Evolutionary conservation across 208 protist genomes (phyloP), one percentile per base, ranked within the genome.

Genomic region (Acanthamoeba quina): DNA sequence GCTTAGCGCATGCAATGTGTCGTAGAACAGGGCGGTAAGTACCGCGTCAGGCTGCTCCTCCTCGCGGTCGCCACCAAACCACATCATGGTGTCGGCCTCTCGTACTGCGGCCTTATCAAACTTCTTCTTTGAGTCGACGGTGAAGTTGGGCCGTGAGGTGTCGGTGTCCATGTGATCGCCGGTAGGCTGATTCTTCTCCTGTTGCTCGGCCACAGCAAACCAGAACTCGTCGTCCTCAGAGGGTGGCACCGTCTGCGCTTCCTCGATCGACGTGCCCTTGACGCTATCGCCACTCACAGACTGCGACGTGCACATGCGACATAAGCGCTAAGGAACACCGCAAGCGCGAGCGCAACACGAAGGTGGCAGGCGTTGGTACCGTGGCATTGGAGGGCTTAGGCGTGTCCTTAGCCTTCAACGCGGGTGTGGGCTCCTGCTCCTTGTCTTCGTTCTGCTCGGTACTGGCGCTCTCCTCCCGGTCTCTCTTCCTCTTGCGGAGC

Each of bases 1-100:
- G 78, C 21, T 86, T 80, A 80, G 78, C 17, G 21, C 54, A 56
- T 58, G 54, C 54, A 58, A 17, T 24, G 19, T 21, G 19, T 58
- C 17, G 54, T 17, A 21, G 13, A 58, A 58, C 54, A 58, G 44
- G 44, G 44, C 11, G 11, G 29, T 72, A 76, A 5, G 13, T 80
- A 52, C 72, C 26, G 72, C n/a, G 19, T 89, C 58, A 29, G 29
- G n/a, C 24, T 64, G 47, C 6, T n/a, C 29, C 21, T 47, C 54
- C 24, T 89, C 82, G 49, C 26, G 58, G 26, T 89, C 54, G 82
- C 82, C 49, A 49, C 58, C 82, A 26, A 66, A 66, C 54, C 82
- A 89, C 37, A 80, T 44, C 72, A 80, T 80, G 19, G 72, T n/a
- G 72, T 80, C 72, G 34, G 72, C 72, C 72, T 80, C 72, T 5